These are phyloP conservation scores for Alloteropsis semialata DNA, from an alignment of 176 grass and related monocot genomes.

Conservation along the genomic window DNA sequence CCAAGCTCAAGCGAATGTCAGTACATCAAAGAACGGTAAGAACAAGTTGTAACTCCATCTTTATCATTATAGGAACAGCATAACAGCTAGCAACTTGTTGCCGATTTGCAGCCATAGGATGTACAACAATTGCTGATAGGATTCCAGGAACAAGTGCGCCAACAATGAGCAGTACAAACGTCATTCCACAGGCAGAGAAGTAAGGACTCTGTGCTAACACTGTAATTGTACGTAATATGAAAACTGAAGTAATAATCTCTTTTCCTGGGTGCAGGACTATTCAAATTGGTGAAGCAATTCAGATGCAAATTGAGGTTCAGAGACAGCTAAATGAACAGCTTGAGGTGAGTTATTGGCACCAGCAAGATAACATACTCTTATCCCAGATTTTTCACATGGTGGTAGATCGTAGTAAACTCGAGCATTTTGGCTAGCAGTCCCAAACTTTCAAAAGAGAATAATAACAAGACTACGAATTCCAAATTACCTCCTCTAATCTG, in stretches of 20 bases:
- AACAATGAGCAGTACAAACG: conserved; percentile 49
- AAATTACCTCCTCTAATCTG: not conserved
- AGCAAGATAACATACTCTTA: conserved; percentile 5
- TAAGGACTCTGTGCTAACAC: conserved; percentile 46
- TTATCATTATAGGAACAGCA: conserved; percentile 15
- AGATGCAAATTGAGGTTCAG: conserved; percentile 96
- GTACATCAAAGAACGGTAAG: conserved; percentile 64
- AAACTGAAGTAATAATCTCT: conserved; percentile 35
- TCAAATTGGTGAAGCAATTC: conserved; percentile 86
- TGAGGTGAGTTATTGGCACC: conserved; percentile 56
- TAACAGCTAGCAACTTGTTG: conserved; percentile 11
- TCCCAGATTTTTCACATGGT: not conserved
- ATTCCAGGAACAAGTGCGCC: conserved; percentile 41
- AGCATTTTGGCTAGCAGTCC: not conserved
- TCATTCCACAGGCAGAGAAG: conserved; percentile 71
- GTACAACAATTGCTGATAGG: conserved; percentile 43
- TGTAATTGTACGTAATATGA: conserved; percentile 28
- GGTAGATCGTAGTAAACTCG: conserved; percentile 16
- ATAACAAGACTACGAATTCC: not conserved
- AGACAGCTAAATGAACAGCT: conserved; percentile 88
- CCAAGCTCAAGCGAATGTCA: conserved; percentile 69
- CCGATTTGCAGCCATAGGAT: conserved; percentile 52
- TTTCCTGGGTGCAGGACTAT: conserved; percentile 57
- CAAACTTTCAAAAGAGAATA: not conserved
- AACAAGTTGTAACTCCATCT: conserved; percentile 21